Base-by-base conservation (phyloP, 148 eudicot species). In the Fagopyrum esculentum region DNA sequence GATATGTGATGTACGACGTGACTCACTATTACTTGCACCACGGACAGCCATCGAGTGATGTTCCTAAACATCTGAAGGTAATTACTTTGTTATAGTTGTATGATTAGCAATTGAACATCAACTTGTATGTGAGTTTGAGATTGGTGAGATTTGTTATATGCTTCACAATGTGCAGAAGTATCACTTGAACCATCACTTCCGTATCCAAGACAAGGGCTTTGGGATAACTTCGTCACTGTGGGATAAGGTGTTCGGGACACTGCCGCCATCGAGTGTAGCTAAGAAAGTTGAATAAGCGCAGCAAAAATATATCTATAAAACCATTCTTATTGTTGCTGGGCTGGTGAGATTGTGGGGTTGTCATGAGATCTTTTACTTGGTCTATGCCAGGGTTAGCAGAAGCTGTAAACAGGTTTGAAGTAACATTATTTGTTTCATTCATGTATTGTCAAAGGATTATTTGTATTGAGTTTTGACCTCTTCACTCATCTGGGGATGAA, bases 1-100 rank as follows among this genome's bases (percentile, higher is more conserved):
- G 98, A 60, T 95, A 95, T 80, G 93, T 90, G 56, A 87, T 92
- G 84, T 95, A 95, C 69, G 98, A 95, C 55, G 84, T 90, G 57
- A 95, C 98, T 63, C 98, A 95, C 85, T 95, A 95, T 80, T 95
- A 90, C 78, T 76, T 95, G 80, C 98, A 95, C 78, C 98, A 95
- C 78, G 98, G 96, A 46, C 96, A 92, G 74, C 98, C 98, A 66
- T 73, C 82, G 12, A 81, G 79, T 52, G 85, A 78, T 44, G 74
- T 87, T 9, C 87, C 92, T 64, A 82, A 82, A 77, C 73, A 82
- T 74, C 89, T 92, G 30, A 95, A 95, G 98, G 98, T 91, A 83
- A 82, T n/a, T 63, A 9, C 2, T 57, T 22, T 22, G 26, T 22
- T 22, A 22, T 22, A 22, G 26, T 22, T 22, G 26, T 22, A 22